phyloP scores from a whole-genome alignment of 1,139 yeast species.

The Yamadazyma sp. region DNA sequence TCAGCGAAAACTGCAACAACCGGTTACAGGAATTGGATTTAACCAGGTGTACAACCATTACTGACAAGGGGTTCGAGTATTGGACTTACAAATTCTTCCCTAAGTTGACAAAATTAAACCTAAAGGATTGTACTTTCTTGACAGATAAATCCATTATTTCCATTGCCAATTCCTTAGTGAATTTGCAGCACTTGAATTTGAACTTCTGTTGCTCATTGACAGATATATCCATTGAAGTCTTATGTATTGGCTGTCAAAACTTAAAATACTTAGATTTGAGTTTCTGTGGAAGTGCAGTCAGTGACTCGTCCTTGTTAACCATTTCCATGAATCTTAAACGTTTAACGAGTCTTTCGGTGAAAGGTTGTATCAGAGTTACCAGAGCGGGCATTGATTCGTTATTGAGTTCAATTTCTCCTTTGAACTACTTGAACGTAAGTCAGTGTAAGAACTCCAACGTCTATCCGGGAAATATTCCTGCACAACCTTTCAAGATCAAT shows the following conservation, averaged over 20 bases:
- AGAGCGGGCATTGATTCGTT: conserved; percentile 72
- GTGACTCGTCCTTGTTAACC: conserved; percentile 65
- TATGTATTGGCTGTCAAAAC: conserved; percentile 63
- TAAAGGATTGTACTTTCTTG: conserved; percentile 73
- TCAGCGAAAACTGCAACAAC: conserved; percentile 57
- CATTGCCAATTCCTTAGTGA: conserved; percentile 60
- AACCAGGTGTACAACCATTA: conserved; percentile 74
- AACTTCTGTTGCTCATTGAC: conserved; percentile 77
- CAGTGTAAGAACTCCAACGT: conserved; percentile 66
- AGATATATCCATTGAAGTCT: conserved; percentile 64
- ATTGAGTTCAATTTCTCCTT: conserved; percentile 54
- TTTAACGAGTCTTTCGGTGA: conserved; percentile 50
- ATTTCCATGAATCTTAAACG: conserved; percentile 55
- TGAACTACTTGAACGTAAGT: conserved; percentile 57
- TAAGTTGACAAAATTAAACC: conserved; percentile 48
- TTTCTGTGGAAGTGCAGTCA: conserved; percentile 78
- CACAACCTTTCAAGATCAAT: conserved; percentile 51
- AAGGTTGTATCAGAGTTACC: conserved; percentile 75
- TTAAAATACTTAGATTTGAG: conserved; percentile 57
- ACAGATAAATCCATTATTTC: conserved; percentile 65
- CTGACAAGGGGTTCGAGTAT: conserved; percentile 68
- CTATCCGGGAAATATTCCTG: conserved; percentile 58
- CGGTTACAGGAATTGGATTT: conserved; percentile 58
- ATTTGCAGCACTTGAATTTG: conserved; percentile 55
- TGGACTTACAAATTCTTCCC: conserved; percentile 62